Conservation (phyloP, 441 rosid species). For the Erodium trifolium region DNA sequence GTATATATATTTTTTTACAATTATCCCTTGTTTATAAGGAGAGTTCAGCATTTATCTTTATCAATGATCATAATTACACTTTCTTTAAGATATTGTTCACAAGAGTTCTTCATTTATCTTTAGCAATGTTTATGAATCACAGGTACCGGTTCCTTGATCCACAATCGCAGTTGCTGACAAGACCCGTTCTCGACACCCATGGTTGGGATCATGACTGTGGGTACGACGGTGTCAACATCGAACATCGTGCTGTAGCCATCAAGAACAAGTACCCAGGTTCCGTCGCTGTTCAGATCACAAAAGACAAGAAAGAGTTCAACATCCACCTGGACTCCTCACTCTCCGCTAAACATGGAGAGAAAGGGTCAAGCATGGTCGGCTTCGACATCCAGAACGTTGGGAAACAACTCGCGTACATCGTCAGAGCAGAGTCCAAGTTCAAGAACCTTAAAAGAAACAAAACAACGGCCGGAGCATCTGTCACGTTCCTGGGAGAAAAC, state of each 20-base stretch:
- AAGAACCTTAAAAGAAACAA: constrained; percentile 62
- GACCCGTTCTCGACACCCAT: constrained; percentile 77
- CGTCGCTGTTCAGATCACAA: constrained; percentile 56
- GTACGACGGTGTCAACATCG: constrained; percentile 63
- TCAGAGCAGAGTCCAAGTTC: constrained; percentile 72
- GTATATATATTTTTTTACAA: too few species aligned
- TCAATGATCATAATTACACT: too few species aligned
- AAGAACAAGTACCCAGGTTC: constrained; percentile 51
- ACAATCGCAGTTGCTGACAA: constrained; percentile 56
- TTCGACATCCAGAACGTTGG: constrained; percentile 80
- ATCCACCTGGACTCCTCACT: constrained; percentile 72
- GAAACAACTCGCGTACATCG: constrained; percentile 65
- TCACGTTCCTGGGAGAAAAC: constrained; percentile 68
- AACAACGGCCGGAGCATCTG: constrained; percentile 58
- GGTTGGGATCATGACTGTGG: constrained; percentile 95
- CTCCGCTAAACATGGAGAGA: constrained; percentile 59
- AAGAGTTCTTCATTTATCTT: not conserved
- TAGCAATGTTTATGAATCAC: constrained; percentile 16
- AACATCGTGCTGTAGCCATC: constrained; percentile 41
- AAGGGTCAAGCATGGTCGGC: constrained; percentile 73
- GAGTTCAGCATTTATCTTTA: too few species aligned
- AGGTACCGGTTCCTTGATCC: constrained; percentile 81
- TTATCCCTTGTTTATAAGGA: too few species aligned
- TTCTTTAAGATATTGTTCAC: too few species aligned
- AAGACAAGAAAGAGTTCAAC: constrained; percentile 76